Conservation (phyloP, 441 rosid species). For the Gossypium trilobum region DNA sequence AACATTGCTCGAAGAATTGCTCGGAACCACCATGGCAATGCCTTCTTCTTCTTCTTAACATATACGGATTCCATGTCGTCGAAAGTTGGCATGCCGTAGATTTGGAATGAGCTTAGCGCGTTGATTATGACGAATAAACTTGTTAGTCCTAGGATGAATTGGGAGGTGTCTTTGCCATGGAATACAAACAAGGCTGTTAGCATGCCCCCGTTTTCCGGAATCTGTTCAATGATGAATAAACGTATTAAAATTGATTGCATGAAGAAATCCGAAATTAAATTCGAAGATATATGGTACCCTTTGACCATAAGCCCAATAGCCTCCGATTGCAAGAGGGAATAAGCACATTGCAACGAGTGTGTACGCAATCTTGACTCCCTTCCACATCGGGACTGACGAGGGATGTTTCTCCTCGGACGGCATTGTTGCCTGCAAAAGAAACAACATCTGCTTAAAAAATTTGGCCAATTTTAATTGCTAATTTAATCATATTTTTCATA, state of each 20-base stretch:
- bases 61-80: constrained; percentile 53
- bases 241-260: not conserved
- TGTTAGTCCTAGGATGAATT: constrained; percentile 38
- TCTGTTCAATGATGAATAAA: constrained; percentile 24
- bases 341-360: constrained; percentile 42
- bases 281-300: constrained; percentile 26
- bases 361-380: constrained; percentile 58
- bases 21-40: constrained; percentile 58
- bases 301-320: constrained; percentile 80
- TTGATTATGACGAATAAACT: constrained; percentile 56
- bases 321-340: constrained; percentile 61
- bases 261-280: not conserved
- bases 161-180: constrained; percentile 39
- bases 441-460: not conserved
- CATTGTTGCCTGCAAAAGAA: constrained; percentile 59
- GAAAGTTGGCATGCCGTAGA: constrained; percentile 66
- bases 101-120: constrained; percentile 64
- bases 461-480: not conserved
- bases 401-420: constrained; percentile 79
- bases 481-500: not conserved
- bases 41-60: constrained; percentile 33
- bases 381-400: constrained; percentile 78
- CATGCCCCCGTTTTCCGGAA: constrained; percentile 57
- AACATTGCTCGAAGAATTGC: constrained; percentile 38
- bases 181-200: constrained; percentile 34